Base-by-base conservation (phyloP, 768 basidiomycete genomes). In the Leccinellum rugosiceps region DNA sequence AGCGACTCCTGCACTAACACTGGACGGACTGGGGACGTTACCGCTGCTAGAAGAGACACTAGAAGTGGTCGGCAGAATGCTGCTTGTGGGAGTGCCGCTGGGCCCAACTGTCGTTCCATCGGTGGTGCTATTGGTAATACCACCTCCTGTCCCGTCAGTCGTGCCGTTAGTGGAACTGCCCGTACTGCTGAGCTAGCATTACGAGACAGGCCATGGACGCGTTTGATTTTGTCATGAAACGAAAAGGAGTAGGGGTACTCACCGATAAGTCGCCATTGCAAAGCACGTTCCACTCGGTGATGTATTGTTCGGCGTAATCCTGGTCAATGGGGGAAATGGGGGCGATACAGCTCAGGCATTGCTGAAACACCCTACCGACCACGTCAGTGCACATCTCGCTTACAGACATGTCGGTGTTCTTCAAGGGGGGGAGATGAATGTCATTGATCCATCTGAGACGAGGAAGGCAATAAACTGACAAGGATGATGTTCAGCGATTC, bases 331-430 rank as follows among this genome's bases (percentile, higher is more conserved):
- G 46, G 0, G 58, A 56, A 4, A 26, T 21, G 21, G 6, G 11
- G 32, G 53, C 56, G n/a, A 71, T 3, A 49, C 68, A 70, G 31
- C 1, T 45, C 67, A 65, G 57, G 53, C 69, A 70, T 17, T 57
- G 17, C 19, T 60, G 17, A 19, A 70, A 41, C 13, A 62, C 10
- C 8, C 28, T 56, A 23, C 61, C 61, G 19, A 69, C 13, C 17
- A 57, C 17, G 23, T 6, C 23, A 25, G 43, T 23, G n/a, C 68
- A 69, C 1, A 62, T 2, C 52, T 65, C 66, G n/a, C 4, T 51
- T 26, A 58, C 14, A 30, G 11, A 30, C 4, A 4, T 4, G 1
- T 1, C 32, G n/a, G 67, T 71, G 50, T 41, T 35, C 60, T 71
- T n/a, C n/a, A n/a, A 17, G 25, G 9, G 26, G 3, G 17, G 17